Conservation (phyloP, 2,329 filamentous ascomycete genomes). For the Aureobasidium subglaciale region DNA sequence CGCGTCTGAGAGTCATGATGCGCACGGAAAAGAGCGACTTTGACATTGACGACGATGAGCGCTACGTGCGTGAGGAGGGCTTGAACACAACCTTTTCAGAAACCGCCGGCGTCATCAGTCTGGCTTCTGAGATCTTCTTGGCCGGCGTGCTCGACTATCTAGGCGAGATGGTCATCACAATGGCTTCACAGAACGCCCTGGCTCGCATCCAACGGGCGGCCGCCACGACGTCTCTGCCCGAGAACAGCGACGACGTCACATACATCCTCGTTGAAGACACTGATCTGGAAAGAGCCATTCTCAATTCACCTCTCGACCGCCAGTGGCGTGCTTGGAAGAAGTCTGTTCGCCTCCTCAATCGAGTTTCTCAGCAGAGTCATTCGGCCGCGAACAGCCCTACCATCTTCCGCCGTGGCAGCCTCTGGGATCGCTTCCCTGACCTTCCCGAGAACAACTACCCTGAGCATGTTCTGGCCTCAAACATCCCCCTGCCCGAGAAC, state of each 20-base stretch:
- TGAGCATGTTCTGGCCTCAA: constrained; percentile 42
- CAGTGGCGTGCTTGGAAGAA: constrained; percentile 97
- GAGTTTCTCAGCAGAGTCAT: background rate
- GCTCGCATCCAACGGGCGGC: constrained; percentile 46
- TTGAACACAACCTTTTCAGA: constrained; percentile 53
- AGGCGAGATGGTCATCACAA: constrained; percentile 82
- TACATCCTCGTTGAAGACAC: constrained; percentile 75
- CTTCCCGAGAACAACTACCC: constrained; percentile 35
- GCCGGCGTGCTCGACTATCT: constrained; percentile 92
- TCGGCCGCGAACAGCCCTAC: background rate
- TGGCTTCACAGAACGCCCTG: constrained; percentile 78
- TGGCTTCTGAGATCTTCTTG: constrained; percentile 89
- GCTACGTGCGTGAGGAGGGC: constrained; percentile 73
- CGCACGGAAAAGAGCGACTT: constrained; percentile 94
- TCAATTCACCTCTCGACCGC: constrained; percentile 80
- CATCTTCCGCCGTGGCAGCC: constrained; percentile 2
- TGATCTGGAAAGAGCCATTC: constrained; percentile 87
- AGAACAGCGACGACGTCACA: constrained; percentile 1
- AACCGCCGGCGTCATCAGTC: constrained; percentile 56
- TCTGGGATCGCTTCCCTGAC: constrained; percentile 7
- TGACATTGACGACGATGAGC: constrained; percentile 95
- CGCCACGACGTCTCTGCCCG: background rate
- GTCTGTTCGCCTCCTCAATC: constrained; percentile 48
- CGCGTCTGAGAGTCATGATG: constrained; percentile 91
- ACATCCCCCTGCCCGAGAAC: constrained; percentile 61